These are phyloP conservation scores for Elymus sibiricus DNA, from an alignment of 176 grass and related monocot species.

Conservation along the genomic window DNA sequence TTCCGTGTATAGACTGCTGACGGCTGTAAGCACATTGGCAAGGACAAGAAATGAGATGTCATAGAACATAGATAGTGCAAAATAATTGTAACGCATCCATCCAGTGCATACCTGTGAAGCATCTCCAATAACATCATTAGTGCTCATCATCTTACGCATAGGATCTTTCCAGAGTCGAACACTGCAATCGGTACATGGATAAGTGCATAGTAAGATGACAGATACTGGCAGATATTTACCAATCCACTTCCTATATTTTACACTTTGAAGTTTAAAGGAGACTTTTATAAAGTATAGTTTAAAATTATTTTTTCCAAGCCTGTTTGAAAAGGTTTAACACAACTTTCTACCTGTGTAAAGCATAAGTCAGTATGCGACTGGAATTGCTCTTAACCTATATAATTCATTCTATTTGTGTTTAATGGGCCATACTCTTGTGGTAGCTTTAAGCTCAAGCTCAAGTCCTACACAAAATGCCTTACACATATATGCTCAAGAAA, in stretches of 20 bases:
- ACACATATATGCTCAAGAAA: neutral
- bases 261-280: neutral
- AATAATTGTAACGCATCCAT: neutral
- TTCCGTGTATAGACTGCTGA: constrained; percentile 79
- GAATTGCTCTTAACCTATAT: neutral
- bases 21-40: constrained; percentile 53
- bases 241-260: neutral
- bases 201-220: constrained; percentile 18
- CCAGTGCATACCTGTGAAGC: constrained; percentile 48
- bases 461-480: neutral
- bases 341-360: neutral
- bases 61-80: constrained; percentile 9
- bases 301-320: neutral
- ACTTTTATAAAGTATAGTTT: neutral
- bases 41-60: constrained; percentile 19
- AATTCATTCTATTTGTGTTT: neutral
- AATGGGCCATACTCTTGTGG: neutral
- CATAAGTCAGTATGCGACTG: neutral
- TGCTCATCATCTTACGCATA: constrained; percentile 59
- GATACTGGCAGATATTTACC: neutral
- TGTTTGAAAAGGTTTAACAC: neutral
- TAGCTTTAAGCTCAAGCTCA: neutral
- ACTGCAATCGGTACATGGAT: constrained; percentile 39
- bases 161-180: constrained; percentile 82
- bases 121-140: constrained; percentile 39